Evolutionary conservation across 208 protist genomes (phyloP).

Genomic region (Leishmania lainsoni): DNA sequence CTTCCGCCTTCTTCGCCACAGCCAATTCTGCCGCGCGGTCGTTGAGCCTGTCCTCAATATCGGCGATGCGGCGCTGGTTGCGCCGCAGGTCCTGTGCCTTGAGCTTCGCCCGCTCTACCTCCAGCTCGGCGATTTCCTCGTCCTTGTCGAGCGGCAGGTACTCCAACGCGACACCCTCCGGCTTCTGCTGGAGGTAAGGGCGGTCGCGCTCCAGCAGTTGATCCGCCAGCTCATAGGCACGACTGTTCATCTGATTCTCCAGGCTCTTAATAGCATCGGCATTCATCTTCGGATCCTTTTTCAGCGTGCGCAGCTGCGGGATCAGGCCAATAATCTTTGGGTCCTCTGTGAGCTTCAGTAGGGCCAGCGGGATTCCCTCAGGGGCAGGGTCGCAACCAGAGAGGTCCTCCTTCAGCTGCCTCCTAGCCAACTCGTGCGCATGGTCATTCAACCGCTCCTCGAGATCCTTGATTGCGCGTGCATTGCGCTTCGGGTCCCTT

Average conservation of each 20-base stretch:
- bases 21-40: constrained; percentile 67
- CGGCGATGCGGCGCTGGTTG: constrained; percentile 62
- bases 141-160: constrained; percentile 72
- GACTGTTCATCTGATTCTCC: constrained; percentile 80
- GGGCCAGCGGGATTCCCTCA: constrained; percentile 68
- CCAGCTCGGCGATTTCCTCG: constrained; percentile 56
- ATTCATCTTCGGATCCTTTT: constrained; percentile 45
- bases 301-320: constrained; percentile 69
- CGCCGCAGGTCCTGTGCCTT: constrained; percentile 67
- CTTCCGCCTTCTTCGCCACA: constrained; percentile 56
- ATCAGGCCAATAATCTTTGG: constrained; percentile 56
- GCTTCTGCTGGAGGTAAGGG: constrained; percentile 69
- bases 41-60: constrained; percentile 69
- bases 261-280: constrained; percentile 39
- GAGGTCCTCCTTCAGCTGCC: constrained; percentile 63
- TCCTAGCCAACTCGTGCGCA: constrained; percentile 71
- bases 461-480: constrained; percentile 47
- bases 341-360: constrained; percentile 63
- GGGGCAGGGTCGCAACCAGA: constrained; percentile 56
- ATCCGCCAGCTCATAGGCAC: constrained; percentile 74
- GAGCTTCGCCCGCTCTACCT: constrained; percentile 72
- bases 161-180: constrained; percentile 61
- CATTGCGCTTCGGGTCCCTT: constrained; percentile 55
- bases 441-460: constrained; percentile 74
- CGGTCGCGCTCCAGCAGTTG: constrained; percentile 65